A percentile compares a stretch with the other conserved stretches of the same genome.
These are phyloP conservation scores for Chaetomium globosum DNA, from an alignment of 2,329 filamentous ascomycete species.

Conservation along the genomic window DNA sequence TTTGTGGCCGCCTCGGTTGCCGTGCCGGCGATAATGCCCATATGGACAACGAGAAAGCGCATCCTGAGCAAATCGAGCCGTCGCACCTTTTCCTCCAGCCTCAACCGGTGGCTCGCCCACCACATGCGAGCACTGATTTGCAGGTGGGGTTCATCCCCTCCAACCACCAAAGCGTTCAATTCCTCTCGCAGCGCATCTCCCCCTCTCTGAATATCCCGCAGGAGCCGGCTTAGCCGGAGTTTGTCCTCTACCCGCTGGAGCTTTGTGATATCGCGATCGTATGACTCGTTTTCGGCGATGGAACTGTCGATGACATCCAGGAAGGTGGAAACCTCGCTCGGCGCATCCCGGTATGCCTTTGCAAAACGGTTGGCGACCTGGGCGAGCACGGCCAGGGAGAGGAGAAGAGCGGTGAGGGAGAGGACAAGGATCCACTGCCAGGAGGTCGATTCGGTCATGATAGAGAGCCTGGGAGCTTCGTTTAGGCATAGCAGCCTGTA, in stretches of 20 bases:
- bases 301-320: constrained; percentile 65
- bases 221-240: constrained; percentile 58
- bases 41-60: constrained; percentile 66
- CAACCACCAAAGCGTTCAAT: constrained; percentile 55
- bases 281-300: constrained; percentile 65
- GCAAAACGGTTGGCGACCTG: constrained; percentile 57
- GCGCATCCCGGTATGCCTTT: constrained; percentile 60
- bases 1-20: constrained; percentile 45
- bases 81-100: constrained; percentile 60
- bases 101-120: constrained; percentile 59
- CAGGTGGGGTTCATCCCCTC: constrained; percentile 49
- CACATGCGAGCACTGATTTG: constrained; percentile 55
- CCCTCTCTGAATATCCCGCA: constrained; percentile 64
- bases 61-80: constrained; percentile 64
- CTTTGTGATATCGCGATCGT: constrained; percentile 61
- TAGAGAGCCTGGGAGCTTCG: constrained; percentile 26
- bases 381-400: constrained; percentile 57
- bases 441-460: constrained; percentile 55
- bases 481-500: constrained; percentile 20
- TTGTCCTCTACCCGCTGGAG: constrained; percentile 64
- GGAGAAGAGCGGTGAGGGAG: constrained; percentile 59
- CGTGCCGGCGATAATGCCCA: constrained; percentile 58
- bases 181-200: constrained; percentile 65
- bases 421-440: constrained; percentile 62
- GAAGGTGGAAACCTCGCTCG: constrained; percentile 60